Conservation (phyloP, 352 stramenopile species). For the Phytophthora fragariaefolia region DNA sequence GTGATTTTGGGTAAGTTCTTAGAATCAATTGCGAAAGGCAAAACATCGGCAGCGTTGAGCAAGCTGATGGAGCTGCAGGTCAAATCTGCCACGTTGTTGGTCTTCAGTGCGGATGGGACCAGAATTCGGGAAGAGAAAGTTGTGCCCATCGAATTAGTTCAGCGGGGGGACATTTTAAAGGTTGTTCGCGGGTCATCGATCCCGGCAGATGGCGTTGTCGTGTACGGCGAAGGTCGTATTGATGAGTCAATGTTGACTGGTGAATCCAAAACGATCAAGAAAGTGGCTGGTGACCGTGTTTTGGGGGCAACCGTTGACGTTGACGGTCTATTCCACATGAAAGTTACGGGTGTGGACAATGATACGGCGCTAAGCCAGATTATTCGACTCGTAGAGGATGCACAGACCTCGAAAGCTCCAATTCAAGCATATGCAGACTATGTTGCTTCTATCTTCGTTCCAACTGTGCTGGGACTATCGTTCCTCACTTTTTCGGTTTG, state of each 20-base stretch:
- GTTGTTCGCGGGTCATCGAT: conserved; percentile 93
- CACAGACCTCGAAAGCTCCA: conserved; percentile 97
- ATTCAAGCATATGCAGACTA: conserved; percentile 98
- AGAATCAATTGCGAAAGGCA: conserved; percentile 93
- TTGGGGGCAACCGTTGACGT: conserved; percentile 94
- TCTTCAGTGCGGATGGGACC: conserved; percentile 65
- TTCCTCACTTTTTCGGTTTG: conserved; percentile 96
- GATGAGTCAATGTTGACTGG: conserved; percentile 97
- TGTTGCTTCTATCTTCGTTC: conserved; percentile 96
- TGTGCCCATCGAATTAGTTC: conserved; percentile 89
- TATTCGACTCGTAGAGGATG: conserved; percentile 98
- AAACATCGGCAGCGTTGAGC: conserved; percentile 95
- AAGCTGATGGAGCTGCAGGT: conserved; percentile 97
- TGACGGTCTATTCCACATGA: conserved; percentile 92
- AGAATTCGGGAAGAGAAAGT: conserved; percentile 74
- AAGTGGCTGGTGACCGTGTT: conserved; percentile 85
- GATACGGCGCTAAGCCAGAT: conserved; percentile 97
- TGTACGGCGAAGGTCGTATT: conserved; percentile 90
- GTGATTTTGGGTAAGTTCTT: conserved; percentile 98
- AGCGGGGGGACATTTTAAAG: conserved; percentile 94
- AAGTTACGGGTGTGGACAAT: conserved; percentile 92
- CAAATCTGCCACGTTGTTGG: conserved; percentile 94
- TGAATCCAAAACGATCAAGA: conserved; percentile 95
- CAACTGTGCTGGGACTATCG: conserved; percentile 93
- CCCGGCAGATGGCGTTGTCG: conserved; percentile 93